These are phyloP conservation scores for Beta vulgaris DNA, from an alignment of 148 eudicot species.

Conservation along the genomic window DNA sequence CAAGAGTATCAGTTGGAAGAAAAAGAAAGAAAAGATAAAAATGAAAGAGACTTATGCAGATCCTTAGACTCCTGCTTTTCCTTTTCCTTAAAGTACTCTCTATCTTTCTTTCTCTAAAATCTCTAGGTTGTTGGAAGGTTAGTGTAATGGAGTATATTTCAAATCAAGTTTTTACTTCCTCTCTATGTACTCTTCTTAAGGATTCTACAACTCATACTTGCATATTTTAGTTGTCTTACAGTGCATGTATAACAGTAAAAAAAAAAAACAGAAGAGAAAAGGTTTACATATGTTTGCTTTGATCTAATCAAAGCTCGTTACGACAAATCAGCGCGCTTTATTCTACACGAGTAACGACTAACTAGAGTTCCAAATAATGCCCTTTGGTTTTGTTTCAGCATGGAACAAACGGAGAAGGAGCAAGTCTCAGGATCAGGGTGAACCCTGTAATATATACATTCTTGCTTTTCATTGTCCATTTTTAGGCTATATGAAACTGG, in stretches of 20 bases:
- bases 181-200: conserved; percentile 52
- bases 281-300: background rate
- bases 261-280: background rate
- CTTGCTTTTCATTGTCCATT: conserved; percentile 13
- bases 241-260: conserved; percentile 6
- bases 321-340: background rate
- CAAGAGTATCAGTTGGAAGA: conserved; percentile 6
- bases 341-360: background rate
- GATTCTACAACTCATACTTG: conserved; percentile 32
- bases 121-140: conserved; percentile 45
- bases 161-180: conserved; percentile 45
- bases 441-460: conserved; percentile 48
- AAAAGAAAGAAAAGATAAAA: background rate
- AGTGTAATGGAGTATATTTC: conserved; percentile 50
- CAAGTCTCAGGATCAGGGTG: conserved; percentile 72
- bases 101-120: conserved; percentile 31
- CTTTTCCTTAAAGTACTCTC: conserved; percentile 48
- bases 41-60: background rate
- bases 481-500: background rate
- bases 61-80: conserved; percentile 27
- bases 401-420: conserved; percentile 93
- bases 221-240: background rate
- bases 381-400: conserved; percentile 78
- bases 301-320: background rate
- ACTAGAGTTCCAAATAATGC: conserved; percentile 41